A percentile compares a stretch with the other conserved stretches of the same genome.
phyloP scores from a whole-genome alignment of 2,329 filamentous ascomycete species.

The Epichloe gansuensis region DNA sequence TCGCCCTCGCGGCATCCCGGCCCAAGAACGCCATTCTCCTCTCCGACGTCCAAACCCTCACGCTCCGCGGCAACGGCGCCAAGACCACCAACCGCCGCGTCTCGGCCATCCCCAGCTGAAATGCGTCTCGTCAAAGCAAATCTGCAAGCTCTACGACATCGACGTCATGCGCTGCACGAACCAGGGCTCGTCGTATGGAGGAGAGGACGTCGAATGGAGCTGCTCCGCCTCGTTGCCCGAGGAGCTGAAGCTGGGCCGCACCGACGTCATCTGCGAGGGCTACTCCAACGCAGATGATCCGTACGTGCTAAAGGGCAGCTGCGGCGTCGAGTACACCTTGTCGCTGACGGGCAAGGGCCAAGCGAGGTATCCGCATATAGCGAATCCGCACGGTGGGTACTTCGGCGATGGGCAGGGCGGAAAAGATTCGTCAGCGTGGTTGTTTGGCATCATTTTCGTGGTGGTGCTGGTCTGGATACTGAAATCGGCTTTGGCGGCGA shows the following conservation, averaged over 20 bases:
- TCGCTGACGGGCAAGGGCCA: slow-evolving; percentile 68
- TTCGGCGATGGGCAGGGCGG: slow-evolving; percentile 20
- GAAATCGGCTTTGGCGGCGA: slow-evolving; percentile 35
- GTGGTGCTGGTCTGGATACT: slow-evolving; percentile 49
- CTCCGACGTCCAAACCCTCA: slow-evolving; percentile 60
- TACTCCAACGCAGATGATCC: slow-evolving; percentile 66
- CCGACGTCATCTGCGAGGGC: slow-evolving; percentile 87
- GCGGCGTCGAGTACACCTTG: slow-evolving; percentile 80
- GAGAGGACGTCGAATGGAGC: slow-evolving; percentile 81
- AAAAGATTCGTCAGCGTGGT: slow-evolving; percentile 23
- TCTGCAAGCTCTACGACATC: slow-evolving; percentile 59
- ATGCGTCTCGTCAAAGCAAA: slow-evolving; percentile 54
- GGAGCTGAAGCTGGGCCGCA: slow-evolving; percentile 61
- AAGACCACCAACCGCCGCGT: slow-evolving; percentile 68
- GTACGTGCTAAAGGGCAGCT: slow-evolving; percentile 83
- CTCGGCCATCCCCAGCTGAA: slow-evolving; percentile 60
- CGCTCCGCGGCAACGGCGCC: slow-evolving; percentile 51
- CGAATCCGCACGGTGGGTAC: slow-evolving; percentile 23
- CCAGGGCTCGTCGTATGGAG: slow-evolving; percentile 64
- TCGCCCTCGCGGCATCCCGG: slow-evolving; percentile 15
- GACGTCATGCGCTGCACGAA: slow-evolving; percentile 87
- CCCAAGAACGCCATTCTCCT: slow-evolving; percentile 44
- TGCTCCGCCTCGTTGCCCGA: slow-evolving; percentile 55
- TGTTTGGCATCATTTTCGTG: slow-evolving; percentile 54
- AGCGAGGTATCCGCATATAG: slow-evolving; percentile 50